These are phyloP conservation scores for Fistulifera pelliculosa DNA, from an alignment of 108 stramenopile genomes.

Conservation along the genomic window DNA sequence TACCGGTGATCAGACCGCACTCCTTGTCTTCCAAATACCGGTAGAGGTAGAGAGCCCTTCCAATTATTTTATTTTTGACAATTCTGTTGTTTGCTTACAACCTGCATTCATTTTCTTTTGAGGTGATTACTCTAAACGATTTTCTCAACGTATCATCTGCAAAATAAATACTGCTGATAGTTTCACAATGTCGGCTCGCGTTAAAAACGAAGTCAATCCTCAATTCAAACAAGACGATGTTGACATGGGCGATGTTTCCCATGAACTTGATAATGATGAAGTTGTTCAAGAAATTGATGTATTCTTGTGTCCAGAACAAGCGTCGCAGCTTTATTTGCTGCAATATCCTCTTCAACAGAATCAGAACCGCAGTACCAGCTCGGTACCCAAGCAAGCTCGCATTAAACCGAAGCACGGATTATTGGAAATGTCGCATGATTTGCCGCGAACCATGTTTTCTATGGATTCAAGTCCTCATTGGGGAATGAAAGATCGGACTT, in stretches of 20 bases:
- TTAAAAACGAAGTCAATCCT: not conserved
- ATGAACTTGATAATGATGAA: conserved; percentile 42
- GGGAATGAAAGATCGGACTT: conserved; percentile 38
- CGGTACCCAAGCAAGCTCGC: conserved; percentile 43
- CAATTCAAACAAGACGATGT: not conserved
- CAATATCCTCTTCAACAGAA: conserved; percentile 70
- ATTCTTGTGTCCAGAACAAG: conserved; percentile 61
- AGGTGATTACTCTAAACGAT: too few species aligned
- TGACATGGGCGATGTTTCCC: not conserved
- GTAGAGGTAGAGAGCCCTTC: too few species aligned
- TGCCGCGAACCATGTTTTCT: conserved; percentile 16
- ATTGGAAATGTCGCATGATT: conserved; percentile 53
- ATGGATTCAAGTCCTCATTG: conserved; percentile 22
- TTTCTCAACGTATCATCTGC: too few species aligned
- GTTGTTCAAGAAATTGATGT: conserved; percentile 78
- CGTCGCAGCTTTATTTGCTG: conserved; percentile 46
- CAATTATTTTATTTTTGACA: too few species aligned
- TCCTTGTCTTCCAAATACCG: too few species aligned
- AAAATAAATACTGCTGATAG: too few species aligned
- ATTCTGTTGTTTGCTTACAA: too few species aligned
- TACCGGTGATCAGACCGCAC: too few species aligned
- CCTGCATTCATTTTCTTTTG: too few species aligned
- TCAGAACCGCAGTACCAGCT: conserved; percentile 1
- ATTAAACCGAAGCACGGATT: conserved; percentile 58
- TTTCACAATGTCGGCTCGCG: not conserved